Evolutionary conservation across 306 rosid species (phyloP), one percentile per base, ranked within the genome.

Genomic region (Aeschynomene evenia): DNA sequence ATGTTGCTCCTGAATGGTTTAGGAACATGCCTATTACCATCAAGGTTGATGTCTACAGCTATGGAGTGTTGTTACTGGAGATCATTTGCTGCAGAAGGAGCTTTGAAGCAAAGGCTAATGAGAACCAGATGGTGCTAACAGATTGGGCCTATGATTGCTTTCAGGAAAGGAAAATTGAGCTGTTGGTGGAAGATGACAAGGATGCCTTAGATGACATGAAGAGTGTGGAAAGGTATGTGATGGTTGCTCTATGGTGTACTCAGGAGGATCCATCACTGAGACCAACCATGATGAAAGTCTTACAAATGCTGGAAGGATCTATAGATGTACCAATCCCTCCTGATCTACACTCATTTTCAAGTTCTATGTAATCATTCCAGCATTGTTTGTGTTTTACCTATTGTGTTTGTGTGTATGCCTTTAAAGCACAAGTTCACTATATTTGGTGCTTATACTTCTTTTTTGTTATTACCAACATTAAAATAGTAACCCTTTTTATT

Each of bases 261-360:
- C 42, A 55, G 37, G 68, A 66, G 66, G 73, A 75, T 66, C 73
- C 79, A 12, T 45, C 21, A 21, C 61, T 55, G 14, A 55, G 79
- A 34, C 73, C 68, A 0, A 54, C 68, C 33, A 66, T 15, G 67
- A 66, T 55, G 59, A 46, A 56, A 43, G 18, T 56, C 1, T 19
- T 49, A 22, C 50, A 10, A 60, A 66, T 46, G 68, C 74, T 69
- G 16, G 46, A 75, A 66, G 79, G 73, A 46, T 40, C 57, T 57
- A 2, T 29, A 7, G 79, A 66, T 29, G 79, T 66, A 1, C 50
- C 73, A 10, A 2, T 5, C 8, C 68, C 61, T 9, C 66, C 79
- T 40, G 1, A 40, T 43, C 54, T 49, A 6, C n/a, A 39, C 16
- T 55, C 63, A 24, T 54, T 52, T 33, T 6, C 37, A 33, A 33